phyloP scores from a whole-genome alignment of 352 stramenopile genomes.

The Blastocystis sp. region DNA sequence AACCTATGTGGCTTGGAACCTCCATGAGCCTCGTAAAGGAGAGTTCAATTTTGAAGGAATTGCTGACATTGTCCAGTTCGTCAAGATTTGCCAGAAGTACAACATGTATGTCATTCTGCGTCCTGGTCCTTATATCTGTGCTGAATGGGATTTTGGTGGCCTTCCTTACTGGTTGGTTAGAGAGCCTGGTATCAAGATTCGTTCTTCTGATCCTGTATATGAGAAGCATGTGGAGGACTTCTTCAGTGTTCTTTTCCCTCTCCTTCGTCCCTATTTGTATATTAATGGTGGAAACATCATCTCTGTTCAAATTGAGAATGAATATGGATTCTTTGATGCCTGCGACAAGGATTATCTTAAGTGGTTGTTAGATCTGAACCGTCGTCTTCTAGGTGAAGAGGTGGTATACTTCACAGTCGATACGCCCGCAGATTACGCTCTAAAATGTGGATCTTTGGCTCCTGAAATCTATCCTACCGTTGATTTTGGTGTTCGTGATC shows the following conservation, averaged over 20 bases:
- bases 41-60: slow-evolving; percentile 70
- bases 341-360: slow-evolving; percentile 69
- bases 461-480: slow-evolving; percentile 68
- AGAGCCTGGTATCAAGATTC: slow-evolving; percentile 72
- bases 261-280: slow-evolving; percentile 71
- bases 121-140: slow-evolving; percentile 76
- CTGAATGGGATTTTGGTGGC: slow-evolving; percentile 76
- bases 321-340: slow-evolving; percentile 72
- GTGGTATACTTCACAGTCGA: slow-evolving; percentile 71
- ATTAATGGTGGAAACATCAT: slow-evolving; percentile 75
- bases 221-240: slow-evolving; percentile 72
- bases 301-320: slow-evolving; percentile 77
- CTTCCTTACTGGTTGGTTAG: slow-evolving; percentile 75
- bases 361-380: slow-evolving; percentile 68
- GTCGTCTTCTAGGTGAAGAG: slow-evolving; percentile 68
- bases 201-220: slow-evolving; percentile 72
- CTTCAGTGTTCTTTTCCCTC: slow-evolving; percentile 70
- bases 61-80: slow-evolving; percentile 69
- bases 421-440: slow-evolving; percentile 14
- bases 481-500: slow-evolving; percentile 69
- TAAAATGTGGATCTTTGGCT: slow-evolving; percentile 65
- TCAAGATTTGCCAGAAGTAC: slow-evolving; percentile 64
- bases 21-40: slow-evolving; percentile 72
- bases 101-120: slow-evolving; percentile 75
- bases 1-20: slow-evolving; percentile 75